Percentiles rank a stretch among this genome's conserved stretches.
Evolutionary conservation across 2,329 filamentous ascomycete genomes (phyloP).

Genomic region (Stachybotrys chlorohalonatus): DNA sequence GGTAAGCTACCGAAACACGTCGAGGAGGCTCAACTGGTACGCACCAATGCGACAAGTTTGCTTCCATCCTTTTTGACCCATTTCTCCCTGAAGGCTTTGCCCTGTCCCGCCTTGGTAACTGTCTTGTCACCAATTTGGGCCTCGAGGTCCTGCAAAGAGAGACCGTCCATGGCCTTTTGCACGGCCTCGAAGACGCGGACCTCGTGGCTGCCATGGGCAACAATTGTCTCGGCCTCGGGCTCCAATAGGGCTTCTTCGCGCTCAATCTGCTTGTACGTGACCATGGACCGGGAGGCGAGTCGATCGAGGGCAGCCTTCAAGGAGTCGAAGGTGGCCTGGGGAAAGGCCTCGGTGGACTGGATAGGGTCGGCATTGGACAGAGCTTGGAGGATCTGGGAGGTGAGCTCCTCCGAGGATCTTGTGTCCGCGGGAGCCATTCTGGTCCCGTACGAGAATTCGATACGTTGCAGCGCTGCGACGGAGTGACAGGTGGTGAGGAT

Average conservation of each 20-base stretch:
- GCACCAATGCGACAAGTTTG: constrained; percentile 39
- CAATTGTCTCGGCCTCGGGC: constrained; percentile 63
- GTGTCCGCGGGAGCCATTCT: constrained; percentile 8
- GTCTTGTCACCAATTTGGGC: constrained; percentile 62
- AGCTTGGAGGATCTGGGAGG: constrained; percentile 54
- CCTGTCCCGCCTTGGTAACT: constrained; percentile 76
- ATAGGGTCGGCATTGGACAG: constrained; percentile 56
- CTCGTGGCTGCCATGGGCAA: constrained; percentile 69
- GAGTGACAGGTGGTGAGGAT: background rate
- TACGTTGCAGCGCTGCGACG: background rate
- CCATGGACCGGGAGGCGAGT: constrained; percentile 75
- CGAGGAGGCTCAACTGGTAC: constrained; percentile 8
- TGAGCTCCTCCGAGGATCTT: constrained; percentile 40
- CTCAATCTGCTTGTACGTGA: constrained; percentile 77
- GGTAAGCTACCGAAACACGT: background rate
- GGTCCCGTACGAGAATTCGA: background rate
- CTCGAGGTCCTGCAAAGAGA: constrained; percentile 70
- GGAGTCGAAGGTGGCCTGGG: constrained; percentile 52
- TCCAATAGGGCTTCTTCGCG: constrained; percentile 70
- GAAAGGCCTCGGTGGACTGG: constrained; percentile 61
- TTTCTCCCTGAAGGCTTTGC: constrained; percentile 82
- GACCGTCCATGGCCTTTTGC: constrained; percentile 62
- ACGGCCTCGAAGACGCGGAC: constrained; percentile 74
- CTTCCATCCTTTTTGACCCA: constrained; percentile 57
- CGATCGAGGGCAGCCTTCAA: constrained; percentile 86